These are phyloP conservation scores for Canavalia gladiata DNA, from an alignment of 306 rosid species.

Conservation along the genomic window DNA sequence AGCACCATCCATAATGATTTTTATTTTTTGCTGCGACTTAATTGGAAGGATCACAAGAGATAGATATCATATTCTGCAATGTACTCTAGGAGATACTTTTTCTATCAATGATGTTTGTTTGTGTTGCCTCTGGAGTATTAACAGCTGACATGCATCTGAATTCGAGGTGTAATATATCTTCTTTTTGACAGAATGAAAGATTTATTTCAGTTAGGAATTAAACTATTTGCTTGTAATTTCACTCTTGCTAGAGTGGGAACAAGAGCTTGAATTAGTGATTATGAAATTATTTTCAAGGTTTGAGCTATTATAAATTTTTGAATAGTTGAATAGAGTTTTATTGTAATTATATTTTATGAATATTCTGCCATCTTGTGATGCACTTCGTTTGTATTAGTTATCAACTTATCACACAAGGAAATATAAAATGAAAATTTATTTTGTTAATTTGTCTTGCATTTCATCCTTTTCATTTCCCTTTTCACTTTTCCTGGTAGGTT, in stretches of 20 bases:
- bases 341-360: background rate
- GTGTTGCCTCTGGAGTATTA: background rate
- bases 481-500: background rate
- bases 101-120: constrained; percentile 1
- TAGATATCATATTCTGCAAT: constrained; percentile 10
- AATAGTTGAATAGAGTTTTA: background rate
- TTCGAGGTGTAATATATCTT: background rate
- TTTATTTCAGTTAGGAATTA: background rate
- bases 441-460: background rate
- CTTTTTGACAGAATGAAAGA: background rate
- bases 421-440: background rate
- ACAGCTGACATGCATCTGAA: background rate
- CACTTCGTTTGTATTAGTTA: background rate
- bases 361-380: background rate
- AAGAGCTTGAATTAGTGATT: constrained; percentile 12
- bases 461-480: background rate
- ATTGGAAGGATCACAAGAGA: constrained; percentile 16
- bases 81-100: constrained; percentile 16
- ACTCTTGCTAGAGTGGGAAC: background rate
- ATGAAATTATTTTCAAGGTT: constrained; percentile 26
- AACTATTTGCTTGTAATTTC: constrained; percentile 12
- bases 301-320: background rate
- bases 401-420: background rate
- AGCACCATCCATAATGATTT: background rate
- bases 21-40: background rate